Evolutionary conservation across 176 grass and related monocot species (phyloP), one percentile per base, ranked within the genome.

Genomic region (Miscanthus lutarioriparius): DNA sequence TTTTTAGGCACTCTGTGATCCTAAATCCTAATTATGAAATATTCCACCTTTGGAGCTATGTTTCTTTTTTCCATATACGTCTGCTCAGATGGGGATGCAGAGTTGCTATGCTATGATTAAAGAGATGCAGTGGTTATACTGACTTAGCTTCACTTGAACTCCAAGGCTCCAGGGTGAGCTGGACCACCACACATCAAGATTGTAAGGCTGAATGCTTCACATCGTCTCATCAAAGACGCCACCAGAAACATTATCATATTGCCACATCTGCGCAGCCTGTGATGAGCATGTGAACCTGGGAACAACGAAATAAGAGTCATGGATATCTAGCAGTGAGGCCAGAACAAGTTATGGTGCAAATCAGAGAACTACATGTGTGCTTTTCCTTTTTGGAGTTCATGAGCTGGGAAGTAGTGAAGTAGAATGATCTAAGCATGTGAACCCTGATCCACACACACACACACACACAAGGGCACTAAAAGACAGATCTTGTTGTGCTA

Each of bases 371-470:
- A 40, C 26, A 43, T 63, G 40, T 25, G 0, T 43, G 13, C 25
- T 76, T 80, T 76, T 80, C 85, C 37, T 53, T 64, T 76, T 30
- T 41, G 75, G 32, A 74, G 62, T 80, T 48, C 75, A 84, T 75
- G 70, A 80, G 39, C 67, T 83, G 49, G 28, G 75, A 75, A 54
- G 39, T 16, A 16, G 33, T n/a, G 56, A 69, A 48, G 51, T 54
- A 84, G 70, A 80, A 76, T 41, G 70, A 87, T 87, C 67, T 63
- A 90, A 87, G 69, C 80, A 90, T 79, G 88, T 87, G 84, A 86
- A 83, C 74, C 67, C 48, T 74, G 79, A 83, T 78, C 84, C 74
- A 75, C 36, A 64, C 26, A 67, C 28, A 30, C 74, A 75, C 36
- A 64, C 26, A 67, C 28, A 30, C 65, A 88, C 11, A 53, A 77